phyloP scores from a whole-genome alignment of 2,329 filamentous ascomycete genomes.

The Dendryphion nanum region DNA sequence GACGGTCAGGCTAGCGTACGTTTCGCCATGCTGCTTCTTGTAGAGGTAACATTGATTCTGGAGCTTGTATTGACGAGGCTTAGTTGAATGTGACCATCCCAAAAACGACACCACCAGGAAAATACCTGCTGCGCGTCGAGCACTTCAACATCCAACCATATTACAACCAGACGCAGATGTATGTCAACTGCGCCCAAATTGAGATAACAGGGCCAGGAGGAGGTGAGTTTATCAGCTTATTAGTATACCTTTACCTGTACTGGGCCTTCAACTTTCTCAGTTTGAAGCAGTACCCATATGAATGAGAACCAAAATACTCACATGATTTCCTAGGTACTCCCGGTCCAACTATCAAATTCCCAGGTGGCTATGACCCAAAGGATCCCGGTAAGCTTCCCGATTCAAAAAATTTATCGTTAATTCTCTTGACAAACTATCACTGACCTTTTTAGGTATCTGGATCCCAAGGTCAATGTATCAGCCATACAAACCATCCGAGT shows the following conservation, averaged over 20 bases:
- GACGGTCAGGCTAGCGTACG: not conserved
- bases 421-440: no score
- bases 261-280: no score
- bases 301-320: not conserved
- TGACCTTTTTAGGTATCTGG: no score
- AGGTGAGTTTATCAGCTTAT: no score
- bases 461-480: no score
- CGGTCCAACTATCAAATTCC: conserved; percentile 9
- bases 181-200: conserved; percentile 1
- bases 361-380: no score
- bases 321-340: conserved; percentile 3
- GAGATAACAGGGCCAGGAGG: conserved; percentile 1
- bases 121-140: conserved; percentile 9
- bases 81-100: conserved; percentile 10
- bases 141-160: conserved; percentile 2
- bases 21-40: not conserved
- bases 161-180: conserved; percentile 2
- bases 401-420: no score
- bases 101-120: conserved; percentile 8
- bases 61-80: not conserved
- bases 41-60: not conserved
- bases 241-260: no score
- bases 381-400: no score
- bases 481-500: no score
- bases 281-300: no score